These are phyloP conservation scores for Mollisia scopiformis DNA, from an alignment of 2,329 filamentous ascomycete genomes.

Conservation along the genomic window DNA sequence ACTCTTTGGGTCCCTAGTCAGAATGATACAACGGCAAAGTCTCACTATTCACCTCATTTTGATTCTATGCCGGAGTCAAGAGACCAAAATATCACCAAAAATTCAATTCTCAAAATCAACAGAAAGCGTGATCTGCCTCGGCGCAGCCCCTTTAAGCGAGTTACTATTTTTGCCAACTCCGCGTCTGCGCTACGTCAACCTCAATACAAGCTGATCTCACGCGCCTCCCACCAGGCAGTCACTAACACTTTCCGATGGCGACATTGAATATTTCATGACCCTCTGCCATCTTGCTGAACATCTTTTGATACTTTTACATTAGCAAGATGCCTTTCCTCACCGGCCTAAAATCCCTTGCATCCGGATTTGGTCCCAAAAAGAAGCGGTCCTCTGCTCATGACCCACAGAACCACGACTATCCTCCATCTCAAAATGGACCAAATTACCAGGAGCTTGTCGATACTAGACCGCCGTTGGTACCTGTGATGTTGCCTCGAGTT, in stretches of 20 bases:
- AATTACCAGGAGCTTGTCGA: background rate
- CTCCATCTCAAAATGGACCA: background rate
- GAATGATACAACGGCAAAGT: no score
- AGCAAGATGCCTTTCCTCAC: background rate
- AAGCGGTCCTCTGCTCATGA: background rate
- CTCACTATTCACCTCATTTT: no score
- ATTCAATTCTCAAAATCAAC: background rate
- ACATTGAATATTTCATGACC: background rate
- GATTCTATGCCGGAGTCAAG: no score
- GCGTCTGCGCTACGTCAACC: background rate
- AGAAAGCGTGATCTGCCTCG: background rate
- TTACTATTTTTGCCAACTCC: background rate
- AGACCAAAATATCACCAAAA: background rate
- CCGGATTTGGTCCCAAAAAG: background rate
- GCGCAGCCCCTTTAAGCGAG: background rate
- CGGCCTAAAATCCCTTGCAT: background rate
- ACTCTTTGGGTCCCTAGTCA: background rate
- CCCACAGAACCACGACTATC: background rate
- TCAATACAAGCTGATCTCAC: no score
- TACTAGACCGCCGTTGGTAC: conserved; percentile 11
- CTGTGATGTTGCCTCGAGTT: conserved; percentile 21
- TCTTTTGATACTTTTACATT: background rate
- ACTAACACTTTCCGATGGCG: background rate
- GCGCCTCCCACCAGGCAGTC: background rate
- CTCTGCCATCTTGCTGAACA: background rate